Base-by-base conservation (phyloP, 2,329 filamentous ascomycete species). In the Chalaropsis thielavioides region DNA sequence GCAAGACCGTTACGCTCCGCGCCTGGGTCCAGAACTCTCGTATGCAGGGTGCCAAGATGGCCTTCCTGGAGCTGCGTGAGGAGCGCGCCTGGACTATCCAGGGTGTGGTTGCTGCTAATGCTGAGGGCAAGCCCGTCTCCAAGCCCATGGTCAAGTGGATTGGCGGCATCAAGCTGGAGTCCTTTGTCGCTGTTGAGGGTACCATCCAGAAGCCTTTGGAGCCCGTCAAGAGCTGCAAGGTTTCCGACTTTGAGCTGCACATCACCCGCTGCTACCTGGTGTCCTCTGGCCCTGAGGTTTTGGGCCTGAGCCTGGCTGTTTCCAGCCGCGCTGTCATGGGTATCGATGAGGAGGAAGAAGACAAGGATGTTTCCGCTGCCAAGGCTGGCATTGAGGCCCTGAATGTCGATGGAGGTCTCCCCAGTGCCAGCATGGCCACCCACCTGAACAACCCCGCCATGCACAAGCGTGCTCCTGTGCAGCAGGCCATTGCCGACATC, bases 101-200 rank as follows among this genome's bases (percentile, higher is more conserved):
- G 78, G 90, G 87, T 62, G 87, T 96, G 44, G 79, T 90, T 17
- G 81, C 83, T 19, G 87, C 83, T 62, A 95, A 95, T 78, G 83
- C 83, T 71, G 83, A 90, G 71, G 84, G 80, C 43, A 81, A 77
- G 61, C 76, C 77, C 6, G 82, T 91, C 44, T 88, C 84, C 68
- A 87, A 86, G 74, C 90, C 89, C 76, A 97, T 97, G 92, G 89
- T 96, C 73, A 97, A 97, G 78, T 97, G 89, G 84, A 85, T 88
- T 61, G 84, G 83, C 60, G 81, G 79, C 54, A 77, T 96, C 69
- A 87, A 84, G 72, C 80, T 87, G 58, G 92, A 96, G 79, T 90
- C 87, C 70, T 91, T 88, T 70, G 85, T 96, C 31, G 78, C 86
- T 49, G 85, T 96, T 67, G 89, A 95, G 72, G 94, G 88, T 69